Evolutionary conservation across 352 stramenopile species (phyloP).

Genomic region (Pythium brassicae): DNA sequence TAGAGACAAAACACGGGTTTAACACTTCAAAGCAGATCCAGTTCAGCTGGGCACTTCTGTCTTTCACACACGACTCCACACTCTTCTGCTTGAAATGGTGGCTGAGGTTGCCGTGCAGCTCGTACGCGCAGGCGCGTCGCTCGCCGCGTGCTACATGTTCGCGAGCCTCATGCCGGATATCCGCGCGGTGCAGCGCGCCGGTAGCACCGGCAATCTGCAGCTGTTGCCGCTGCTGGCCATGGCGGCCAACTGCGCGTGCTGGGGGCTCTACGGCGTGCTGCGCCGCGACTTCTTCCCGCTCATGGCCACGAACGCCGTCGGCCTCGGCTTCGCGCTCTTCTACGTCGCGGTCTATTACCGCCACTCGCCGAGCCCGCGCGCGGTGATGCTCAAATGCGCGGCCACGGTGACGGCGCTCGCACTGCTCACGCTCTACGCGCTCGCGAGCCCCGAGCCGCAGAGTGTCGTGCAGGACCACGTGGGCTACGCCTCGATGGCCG

Average conservation of each 20-base stretch:
- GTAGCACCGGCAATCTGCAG: constrained; percentile 10
- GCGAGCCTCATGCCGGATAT: constrained; percentile 38
- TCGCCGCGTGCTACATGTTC: constrained; percentile 43
- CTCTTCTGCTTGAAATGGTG: constrained; percentile 11
- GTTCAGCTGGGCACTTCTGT: too few species aligned
- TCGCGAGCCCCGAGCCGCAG: constrained; percentile 22
- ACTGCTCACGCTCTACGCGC: constrained; percentile 31
- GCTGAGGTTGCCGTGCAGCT: constrained; percentile 20
- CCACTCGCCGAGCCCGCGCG: constrained; percentile 5
- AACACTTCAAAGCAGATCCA: too few species aligned
- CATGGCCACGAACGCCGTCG: constrained; percentile 43
- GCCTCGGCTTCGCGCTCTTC: constrained; percentile 31
- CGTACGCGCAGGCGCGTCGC: constrained; percentile 33
- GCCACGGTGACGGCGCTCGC: constrained; percentile 17
- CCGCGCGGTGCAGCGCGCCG: constrained; percentile 25
- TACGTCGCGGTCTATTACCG: constrained; percentile 49
- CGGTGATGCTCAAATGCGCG: constrained; percentile 23
- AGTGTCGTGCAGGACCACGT: constrained; percentile 32
- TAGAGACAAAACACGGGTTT: too few species aligned
- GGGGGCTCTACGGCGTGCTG: constrained; percentile 49
- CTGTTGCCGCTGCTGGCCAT: constrained; percentile 52
- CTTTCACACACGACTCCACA: background rate
- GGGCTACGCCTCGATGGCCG: constrained; percentile 47
- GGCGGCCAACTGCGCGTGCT: constrained; percentile 56
- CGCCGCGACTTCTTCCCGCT: constrained; percentile 49